These are phyloP conservation scores for Takashimella koratensis DNA, from an alignment of 1,284 basidiomycete genomes.

Conservation along the genomic window DNA sequence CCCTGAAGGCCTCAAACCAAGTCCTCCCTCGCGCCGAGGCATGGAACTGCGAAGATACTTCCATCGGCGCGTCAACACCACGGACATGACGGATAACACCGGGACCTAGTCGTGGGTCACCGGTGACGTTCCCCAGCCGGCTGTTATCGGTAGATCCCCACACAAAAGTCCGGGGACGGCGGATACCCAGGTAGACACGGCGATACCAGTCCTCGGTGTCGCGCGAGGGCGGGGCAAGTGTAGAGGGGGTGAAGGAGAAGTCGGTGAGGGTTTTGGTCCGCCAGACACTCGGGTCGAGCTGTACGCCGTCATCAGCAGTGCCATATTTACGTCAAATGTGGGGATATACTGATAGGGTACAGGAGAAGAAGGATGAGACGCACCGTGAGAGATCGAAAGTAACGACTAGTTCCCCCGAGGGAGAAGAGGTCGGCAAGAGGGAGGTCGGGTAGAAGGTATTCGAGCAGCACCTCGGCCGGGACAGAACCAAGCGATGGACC, in stretches of 20 bases:
- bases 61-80: conserved; percentile 54
- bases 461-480: conserved; percentile 63
- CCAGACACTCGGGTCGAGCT: conserved; percentile 75
- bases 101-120: conserved; percentile 23
- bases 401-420: conserved; percentile 48
- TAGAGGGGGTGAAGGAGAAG: conserved; percentile 65
- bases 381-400: conserved; percentile 28
- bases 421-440: conserved; percentile 59
- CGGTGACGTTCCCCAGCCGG: conserved; percentile 23
- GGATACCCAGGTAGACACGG: conserved; percentile 69
- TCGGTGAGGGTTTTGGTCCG: conserved; percentile 65
- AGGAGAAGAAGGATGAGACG: conserved; percentile 53
- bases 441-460: conserved; percentile 64
- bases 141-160: conserved; percentile 64
- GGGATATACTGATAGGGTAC: not conserved
- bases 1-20: conserved; percentile 8
- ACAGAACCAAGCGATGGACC: conserved; percentile 19
- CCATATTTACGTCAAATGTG: not conserved
- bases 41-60: not conserved
- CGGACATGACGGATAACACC: conserved; percentile 52
- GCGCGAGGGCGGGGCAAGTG: conserved; percentile 18
- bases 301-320: conserved; percentile 29
- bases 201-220: conserved; percentile 59
- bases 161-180: conserved; percentile 61
- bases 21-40: conserved; percentile 2